phyloP scores from a whole-genome alignment of 257 asterid genomes.

The Solanum verrucosum region DNA sequence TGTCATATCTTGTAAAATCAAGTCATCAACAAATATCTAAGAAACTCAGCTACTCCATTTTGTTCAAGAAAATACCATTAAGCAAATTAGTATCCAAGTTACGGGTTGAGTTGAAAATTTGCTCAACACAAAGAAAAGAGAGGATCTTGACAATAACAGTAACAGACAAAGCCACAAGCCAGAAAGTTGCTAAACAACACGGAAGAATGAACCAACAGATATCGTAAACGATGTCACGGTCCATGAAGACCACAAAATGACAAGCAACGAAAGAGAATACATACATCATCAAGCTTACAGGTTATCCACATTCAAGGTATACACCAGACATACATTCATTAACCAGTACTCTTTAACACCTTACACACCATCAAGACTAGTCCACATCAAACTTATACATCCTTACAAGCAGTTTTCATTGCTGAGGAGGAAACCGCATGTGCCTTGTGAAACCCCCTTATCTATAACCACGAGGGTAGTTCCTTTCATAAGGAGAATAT shows the following conservation, averaged over 20 bases:
- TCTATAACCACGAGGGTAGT: slow-evolving; percentile 57
- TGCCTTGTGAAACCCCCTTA: slow-evolving; percentile 13
- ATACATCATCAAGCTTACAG: background rate
- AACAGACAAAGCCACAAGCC: background rate
- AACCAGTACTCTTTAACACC: background rate
- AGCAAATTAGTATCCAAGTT: background rate
- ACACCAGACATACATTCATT: background rate
- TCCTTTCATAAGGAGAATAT: slow-evolving; percentile 62
- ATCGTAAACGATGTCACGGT: background rate
- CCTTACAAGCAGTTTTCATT: background rate
- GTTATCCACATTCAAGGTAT: background rate
- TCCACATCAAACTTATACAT: background rate
- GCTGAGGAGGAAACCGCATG: background rate
- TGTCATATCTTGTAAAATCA: background rate
- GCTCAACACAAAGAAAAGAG: background rate
- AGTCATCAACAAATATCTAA: background rate
- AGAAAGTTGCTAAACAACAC: background rate
- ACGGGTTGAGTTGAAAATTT: background rate
- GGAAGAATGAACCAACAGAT: background rate
- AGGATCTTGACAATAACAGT: background rate
- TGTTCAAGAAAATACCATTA: background rate
- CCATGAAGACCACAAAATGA: background rate
- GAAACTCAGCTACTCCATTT: background rate
- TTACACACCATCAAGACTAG: background rate
- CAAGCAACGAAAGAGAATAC: background rate